Base-by-base conservation (phyloP, 345 rosid species). In the Moringa oleifera region DNA sequence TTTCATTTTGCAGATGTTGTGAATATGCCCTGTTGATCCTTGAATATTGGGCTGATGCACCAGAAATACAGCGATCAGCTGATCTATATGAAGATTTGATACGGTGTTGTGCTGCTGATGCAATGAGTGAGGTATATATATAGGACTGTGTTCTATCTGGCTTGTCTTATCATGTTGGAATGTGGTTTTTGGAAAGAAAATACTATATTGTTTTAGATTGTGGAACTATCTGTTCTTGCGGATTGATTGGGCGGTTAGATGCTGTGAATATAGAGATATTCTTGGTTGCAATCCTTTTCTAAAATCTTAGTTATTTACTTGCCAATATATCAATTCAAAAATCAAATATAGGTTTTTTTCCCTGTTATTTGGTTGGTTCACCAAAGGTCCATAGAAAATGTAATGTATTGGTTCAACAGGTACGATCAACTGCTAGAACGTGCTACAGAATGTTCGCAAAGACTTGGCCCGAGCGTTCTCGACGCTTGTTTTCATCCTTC, bases 381-480 rank as follows among this genome's bases (percentile, higher is more conserved):
- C 47, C 17, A 41, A 41, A 41, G 47, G 47, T 41, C 1, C 47
- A 7, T 2, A 7, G 21, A 61, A 60, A 57, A 25, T 57, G 22
- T 49, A 52, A 51, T 57, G 36, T 46, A 65, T 53, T 62, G 41
- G 58, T 53, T 60, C 75, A 63, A 66, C 85, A 94, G 99, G 99
- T 94, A 25, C 79, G 99, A 57, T 84, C 99, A 58, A 90, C 88
- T 65, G 96, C 99, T 59, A 83, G 99, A 78, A 94, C 83, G 91
- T 94, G 99, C 87, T 94, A 94, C 77, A 82, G 96, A 80, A 78
- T 94, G 91, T 94, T 90, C 78, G 80, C 96, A 64, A 94, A 89
- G 76, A 94, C 99, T 20, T 94, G 99, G 99, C 97, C 97, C 37
- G 97, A 88, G 66, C 95, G 97, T 56, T 88, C 99, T n/a, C 90